Percentiles rank a stretch among this genome's conserved stretches.
Evolutionary conservation across 495 filamentous ascomycete genomes (phyloP).

Genomic region (Bryoglossum gracile): DNA sequence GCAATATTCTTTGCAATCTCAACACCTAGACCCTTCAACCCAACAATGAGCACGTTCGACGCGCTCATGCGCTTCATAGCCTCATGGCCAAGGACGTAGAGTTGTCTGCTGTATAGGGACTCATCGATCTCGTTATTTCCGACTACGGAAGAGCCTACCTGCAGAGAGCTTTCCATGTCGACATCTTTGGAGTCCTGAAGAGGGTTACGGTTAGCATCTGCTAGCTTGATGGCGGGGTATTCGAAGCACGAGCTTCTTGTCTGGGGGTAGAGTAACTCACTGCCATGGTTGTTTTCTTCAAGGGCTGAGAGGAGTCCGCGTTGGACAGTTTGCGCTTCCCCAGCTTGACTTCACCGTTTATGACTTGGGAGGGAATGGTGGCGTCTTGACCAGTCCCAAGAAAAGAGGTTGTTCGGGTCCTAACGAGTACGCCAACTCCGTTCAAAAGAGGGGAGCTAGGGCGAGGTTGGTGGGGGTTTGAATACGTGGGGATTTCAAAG

Average conservation of each 20-base stretch:
- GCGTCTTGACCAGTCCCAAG: slow-evolving; percentile 20
- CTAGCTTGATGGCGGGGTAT: neutral
- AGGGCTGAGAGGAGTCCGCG: slow-evolving; percentile 63
- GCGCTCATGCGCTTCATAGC: slow-evolving; percentile 99
- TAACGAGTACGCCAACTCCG: neutral
- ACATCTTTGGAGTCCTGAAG: slow-evolving; percentile 36
- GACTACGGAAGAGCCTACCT: slow-evolving; percentile 54
- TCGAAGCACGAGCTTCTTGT: no score
- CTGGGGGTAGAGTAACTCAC: slow-evolving; percentile 48
- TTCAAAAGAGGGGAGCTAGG: neutral
- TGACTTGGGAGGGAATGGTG: slow-evolving; percentile 24
- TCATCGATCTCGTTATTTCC: slow-evolving; percentile 75
- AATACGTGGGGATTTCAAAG: neutral
- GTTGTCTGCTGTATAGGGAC: slow-evolving; percentile 93
- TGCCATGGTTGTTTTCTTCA: slow-evolving; percentile 49
- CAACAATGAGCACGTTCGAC: slow-evolving; percentile 89
- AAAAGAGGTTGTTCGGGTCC: slow-evolving; percentile 11
- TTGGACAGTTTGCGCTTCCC: slow-evolving; percentile 82
- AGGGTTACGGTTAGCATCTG: slow-evolving; percentile 14
- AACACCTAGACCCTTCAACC: slow-evolving; percentile 87
- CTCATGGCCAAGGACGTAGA: slow-evolving; percentile 97
- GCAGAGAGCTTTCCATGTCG: slow-evolving; percentile 69
- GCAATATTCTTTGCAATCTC: slow-evolving; percentile 99
- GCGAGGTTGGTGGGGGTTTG: neutral
- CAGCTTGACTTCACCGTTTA: slow-evolving; percentile 44